These are phyloP conservation scores for Botrytis pseudocinerea DNA, from an alignment of 2,329 filamentous ascomycete genomes.

Conservation along the genomic window DNA sequence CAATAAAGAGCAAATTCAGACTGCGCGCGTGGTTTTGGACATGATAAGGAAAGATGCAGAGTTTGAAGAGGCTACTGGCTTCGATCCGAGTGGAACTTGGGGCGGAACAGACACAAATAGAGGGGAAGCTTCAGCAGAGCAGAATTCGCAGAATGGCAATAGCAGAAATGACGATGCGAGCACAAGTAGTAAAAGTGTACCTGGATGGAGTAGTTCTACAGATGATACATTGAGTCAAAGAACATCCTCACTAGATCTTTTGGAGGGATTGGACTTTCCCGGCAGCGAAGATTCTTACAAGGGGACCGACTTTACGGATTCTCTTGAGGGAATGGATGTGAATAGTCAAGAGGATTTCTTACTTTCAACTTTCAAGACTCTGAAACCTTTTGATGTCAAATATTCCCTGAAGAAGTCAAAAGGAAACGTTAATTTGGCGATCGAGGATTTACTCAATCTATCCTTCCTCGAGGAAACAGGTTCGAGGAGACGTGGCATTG, in stretches of 20 bases:
- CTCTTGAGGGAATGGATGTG: slow-evolving; percentile 49
- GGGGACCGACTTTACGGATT: slow-evolving; percentile 26
- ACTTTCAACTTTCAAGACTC: slow-evolving; percentile 67
- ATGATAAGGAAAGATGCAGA: slow-evolving; percentile 63
- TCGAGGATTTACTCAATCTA: slow-evolving; percentile 79
- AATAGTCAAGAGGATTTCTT: slow-evolving; percentile 66
- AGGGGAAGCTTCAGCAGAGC: slow-evolving; percentile 5
- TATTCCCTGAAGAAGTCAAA: slow-evolving; percentile 67
- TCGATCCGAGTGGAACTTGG: slow-evolving; percentile 74
- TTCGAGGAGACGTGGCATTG: slow-evolving; percentile 70
- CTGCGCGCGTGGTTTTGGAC: slow-evolving; percentile 62
- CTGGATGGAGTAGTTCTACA: slow-evolving; percentile 36
- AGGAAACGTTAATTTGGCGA: slow-evolving; percentile 66
- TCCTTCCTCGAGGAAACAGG: slow-evolving; percentile 72
- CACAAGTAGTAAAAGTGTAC: slow-evolving; percentile 31
- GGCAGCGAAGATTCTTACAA: slow-evolving; percentile 51
- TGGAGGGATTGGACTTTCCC: slow-evolving; percentile 33
- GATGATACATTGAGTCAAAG: slow-evolving; percentile 38
- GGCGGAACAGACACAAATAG: slow-evolving; percentile 39
- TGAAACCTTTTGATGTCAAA: slow-evolving; percentile 65
- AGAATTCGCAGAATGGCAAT: slow-evolving; percentile 26
- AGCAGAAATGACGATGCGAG: slow-evolving; percentile 29
- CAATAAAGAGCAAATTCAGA: slow-evolving; percentile 51
- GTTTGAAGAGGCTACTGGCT: slow-evolving; percentile 70
- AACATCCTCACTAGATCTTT: slow-evolving; percentile 30